These are phyloP conservation scores for Kodamaea anthophila DNA, from an alignment of 1,139 yeast genomes.

Conservation along the genomic window DNA sequence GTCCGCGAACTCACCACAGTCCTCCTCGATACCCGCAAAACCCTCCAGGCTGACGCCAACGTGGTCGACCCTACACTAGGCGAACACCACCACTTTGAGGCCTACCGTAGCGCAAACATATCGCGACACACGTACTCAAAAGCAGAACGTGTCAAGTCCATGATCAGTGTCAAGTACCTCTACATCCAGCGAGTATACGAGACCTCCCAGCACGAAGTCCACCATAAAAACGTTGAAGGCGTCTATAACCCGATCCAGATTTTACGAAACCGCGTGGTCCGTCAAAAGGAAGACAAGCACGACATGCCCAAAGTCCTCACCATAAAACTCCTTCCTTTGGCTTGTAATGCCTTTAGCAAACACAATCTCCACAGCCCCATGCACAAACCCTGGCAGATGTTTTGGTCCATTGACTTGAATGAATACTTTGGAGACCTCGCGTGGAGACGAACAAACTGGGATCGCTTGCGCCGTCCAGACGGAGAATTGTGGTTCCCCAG, in stretches of 20 bases:
- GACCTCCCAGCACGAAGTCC: slow-evolving; percentile 9
- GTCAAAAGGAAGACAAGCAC: slow-evolving; percentile 32
- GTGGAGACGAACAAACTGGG: slow-evolving; percentile 67
- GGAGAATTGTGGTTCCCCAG: slow-evolving; percentile 59
- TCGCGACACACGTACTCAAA: slow-evolving; percentile 40
- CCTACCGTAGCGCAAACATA: slow-evolving; percentile 11
- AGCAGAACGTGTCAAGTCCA: slow-evolving; percentile 48
- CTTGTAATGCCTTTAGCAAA: slow-evolving; percentile 50
- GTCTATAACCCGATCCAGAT: slow-evolving; percentile 78
- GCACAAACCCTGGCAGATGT: slow-evolving; percentile 26
- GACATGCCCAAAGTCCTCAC: slow-evolving; percentile 24
- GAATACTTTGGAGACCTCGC: slow-evolving; percentile 57
- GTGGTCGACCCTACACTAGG: slow-evolving; percentile 25
- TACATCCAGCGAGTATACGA: slow-evolving; percentile 36
- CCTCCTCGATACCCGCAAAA: slow-evolving; percentile 37
- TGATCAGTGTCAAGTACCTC: slow-evolving; percentile 47
- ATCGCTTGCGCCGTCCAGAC: slow-evolving; percentile 45
- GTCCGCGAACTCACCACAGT: slow-evolving; percentile 39
- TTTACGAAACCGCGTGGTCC: slow-evolving; percentile 59
- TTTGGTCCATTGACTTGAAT: slow-evolving; percentile 65
- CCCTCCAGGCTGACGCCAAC: slow-evolving; percentile 38
- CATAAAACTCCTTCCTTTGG: slow-evolving; percentile 38
- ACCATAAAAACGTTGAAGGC: slow-evolving; percentile 52
- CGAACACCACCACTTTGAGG: slow-evolving; percentile 8
- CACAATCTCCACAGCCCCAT: slow-evolving; percentile 22